Conservation (phyloP, 1,139 yeast species). For the Nakaseomyces glabratus region DNA sequence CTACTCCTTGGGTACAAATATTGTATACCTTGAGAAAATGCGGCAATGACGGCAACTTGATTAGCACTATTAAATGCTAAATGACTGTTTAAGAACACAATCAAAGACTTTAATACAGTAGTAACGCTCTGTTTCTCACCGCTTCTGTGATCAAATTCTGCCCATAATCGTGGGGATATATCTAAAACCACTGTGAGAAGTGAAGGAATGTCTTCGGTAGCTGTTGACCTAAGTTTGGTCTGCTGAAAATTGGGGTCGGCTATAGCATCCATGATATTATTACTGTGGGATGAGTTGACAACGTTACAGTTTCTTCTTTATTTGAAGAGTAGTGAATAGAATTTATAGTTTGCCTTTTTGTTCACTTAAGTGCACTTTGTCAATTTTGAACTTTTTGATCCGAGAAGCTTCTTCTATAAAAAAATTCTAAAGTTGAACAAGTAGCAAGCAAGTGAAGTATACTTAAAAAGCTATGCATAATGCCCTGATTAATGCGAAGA, state of each 20-base stretch:
- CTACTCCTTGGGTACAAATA: constrained; percentile 55
- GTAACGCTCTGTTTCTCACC: constrained; percentile 17
- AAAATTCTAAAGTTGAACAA: too few relatives aligned
- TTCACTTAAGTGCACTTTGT: too few relatives aligned
- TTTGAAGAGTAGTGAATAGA: too few relatives aligned
- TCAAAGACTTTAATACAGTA: constrained; percentile 25
- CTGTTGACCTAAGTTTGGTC: constrained; percentile 18
- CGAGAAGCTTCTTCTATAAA: too few relatives aligned
- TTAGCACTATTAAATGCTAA: constrained; percentile 77
- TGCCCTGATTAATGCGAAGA: too few relatives aligned
- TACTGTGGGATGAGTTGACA: too few relatives aligned
- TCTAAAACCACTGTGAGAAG: constrained; percentile 72
- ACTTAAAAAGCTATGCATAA: too few relatives aligned
- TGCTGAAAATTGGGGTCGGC: constrained; percentile 53
- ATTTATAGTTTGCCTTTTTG: too few relatives aligned
- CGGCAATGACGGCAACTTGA: constrained; percentile 73
- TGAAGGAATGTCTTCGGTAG: constrained; percentile 66
- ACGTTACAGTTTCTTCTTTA: too few relatives aligned
- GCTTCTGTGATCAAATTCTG: constrained; percentile 34
- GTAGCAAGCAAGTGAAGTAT: too few relatives aligned
- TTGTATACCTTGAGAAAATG: constrained; percentile 61
- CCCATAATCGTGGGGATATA: constrained; percentile 73
- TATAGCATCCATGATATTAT: constrained; percentile 77
- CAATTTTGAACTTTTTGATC: too few relatives aligned
- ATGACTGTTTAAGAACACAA: constrained; percentile 61